These are phyloP conservation scores for Ganoderma lucidum DNA, from an alignment of 1,284 basidiomycete genomes.

Conservation along the genomic window DNA sequence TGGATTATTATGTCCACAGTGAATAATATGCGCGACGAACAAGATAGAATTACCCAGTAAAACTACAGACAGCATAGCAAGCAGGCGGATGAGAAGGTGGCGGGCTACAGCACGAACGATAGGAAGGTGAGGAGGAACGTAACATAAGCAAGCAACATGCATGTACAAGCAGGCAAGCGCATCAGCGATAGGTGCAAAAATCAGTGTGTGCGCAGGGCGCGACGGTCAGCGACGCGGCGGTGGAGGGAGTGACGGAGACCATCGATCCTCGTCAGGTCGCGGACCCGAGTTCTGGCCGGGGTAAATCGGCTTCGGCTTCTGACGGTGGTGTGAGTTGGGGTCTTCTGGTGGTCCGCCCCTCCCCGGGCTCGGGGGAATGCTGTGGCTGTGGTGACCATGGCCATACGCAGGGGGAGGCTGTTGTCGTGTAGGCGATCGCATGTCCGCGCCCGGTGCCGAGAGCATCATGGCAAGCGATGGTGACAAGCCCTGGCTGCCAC, in stretches of 20 bases:
- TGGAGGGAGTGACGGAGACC: slow-evolving; percentile 26
- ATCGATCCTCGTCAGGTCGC: slow-evolving; percentile 26
- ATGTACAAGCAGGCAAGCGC: not conserved
- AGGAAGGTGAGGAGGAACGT: slow-evolving; percentile 4
- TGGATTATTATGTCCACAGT: not conserved
- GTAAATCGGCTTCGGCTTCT: slow-evolving; percentile 27
- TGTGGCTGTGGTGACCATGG: slow-evolving; percentile 21
- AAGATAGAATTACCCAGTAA: slow-evolving; percentile 26
- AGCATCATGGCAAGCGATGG: slow-evolving; percentile 46
- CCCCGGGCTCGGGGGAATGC: slow-evolving; percentile 30
- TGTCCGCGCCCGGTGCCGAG: slow-evolving; percentile 37
- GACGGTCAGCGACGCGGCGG: slow-evolving; percentile 23
- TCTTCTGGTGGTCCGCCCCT: slow-evolving; percentile 20
- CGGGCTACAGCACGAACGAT: slow-evolving; percentile 30
- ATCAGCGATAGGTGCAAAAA: not conserved
- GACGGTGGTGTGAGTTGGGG: slow-evolving; percentile 19
- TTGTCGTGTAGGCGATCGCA: slow-evolving; percentile 36
- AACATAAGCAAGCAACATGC: slow-evolving; percentile 20
- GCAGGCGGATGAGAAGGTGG: slow-evolving; percentile 18
- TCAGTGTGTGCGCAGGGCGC: not conserved
- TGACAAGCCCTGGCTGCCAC: slow-evolving; percentile 37
- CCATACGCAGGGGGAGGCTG: slow-evolving; percentile 19
- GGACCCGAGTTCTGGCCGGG: slow-evolving; percentile 11
- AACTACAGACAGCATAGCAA: slow-evolving; percentile 33
- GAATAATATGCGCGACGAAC: not conserved